Percentiles rank a stretch among this genome's conserved stretches.
phyloP scores from a whole-genome alignment of 352 stramenopile species.

The Phytophthora meadii region DNA sequence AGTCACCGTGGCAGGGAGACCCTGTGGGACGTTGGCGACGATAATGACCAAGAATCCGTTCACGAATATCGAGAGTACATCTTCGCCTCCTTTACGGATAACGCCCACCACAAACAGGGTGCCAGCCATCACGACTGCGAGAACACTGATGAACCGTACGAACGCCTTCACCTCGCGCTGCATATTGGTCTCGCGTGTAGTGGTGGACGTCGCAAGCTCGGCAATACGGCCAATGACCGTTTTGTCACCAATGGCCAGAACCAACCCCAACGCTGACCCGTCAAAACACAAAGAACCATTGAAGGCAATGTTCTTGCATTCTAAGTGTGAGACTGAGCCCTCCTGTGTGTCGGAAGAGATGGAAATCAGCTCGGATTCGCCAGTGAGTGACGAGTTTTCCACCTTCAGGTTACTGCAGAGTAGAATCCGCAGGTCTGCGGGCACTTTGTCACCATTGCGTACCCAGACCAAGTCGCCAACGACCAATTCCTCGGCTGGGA shows the following conservation, averaged over 20 bases:
- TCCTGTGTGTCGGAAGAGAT: slow-evolving; percentile 35
- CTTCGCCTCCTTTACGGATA: slow-evolving; percentile 40
- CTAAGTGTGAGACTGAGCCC: slow-evolving; percentile 35
- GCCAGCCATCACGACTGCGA: slow-evolving; percentile 40
- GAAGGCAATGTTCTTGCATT: slow-evolving; percentile 59
- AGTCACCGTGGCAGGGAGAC: slow-evolving; percentile 91
- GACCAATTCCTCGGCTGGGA: slow-evolving; percentile 56
- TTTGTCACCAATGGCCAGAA: slow-evolving; percentile 53
- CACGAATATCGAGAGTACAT: slow-evolving; percentile 52
- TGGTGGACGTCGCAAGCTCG: slow-evolving; percentile 45
- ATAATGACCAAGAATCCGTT: slow-evolving; percentile 63
- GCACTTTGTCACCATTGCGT: slow-evolving; percentile 60
- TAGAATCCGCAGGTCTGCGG: slow-evolving; percentile 56
- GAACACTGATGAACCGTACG: slow-evolving; percentile 52
- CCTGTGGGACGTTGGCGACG: slow-evolving; percentile 80
- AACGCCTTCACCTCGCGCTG: slow-evolving; percentile 54
- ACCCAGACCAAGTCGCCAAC: slow-evolving; percentile 63
- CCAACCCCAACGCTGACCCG: slow-evolving; percentile 48
- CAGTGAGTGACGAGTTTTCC: slow-evolving; percentile 72
- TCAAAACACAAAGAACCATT: slow-evolving; percentile 59
- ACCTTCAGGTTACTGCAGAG: slow-evolving; percentile 61
- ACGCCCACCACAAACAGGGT: slow-evolving; percentile 45
- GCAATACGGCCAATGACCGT: slow-evolving; percentile 67
- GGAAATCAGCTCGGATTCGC: slow-evolving; percentile 56
- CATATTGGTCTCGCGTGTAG: slow-evolving; percentile 47